phyloP scores from a whole-genome alignment of 495 filamentous ascomycete genomes.

The Articulospora tetracladia region DNA sequence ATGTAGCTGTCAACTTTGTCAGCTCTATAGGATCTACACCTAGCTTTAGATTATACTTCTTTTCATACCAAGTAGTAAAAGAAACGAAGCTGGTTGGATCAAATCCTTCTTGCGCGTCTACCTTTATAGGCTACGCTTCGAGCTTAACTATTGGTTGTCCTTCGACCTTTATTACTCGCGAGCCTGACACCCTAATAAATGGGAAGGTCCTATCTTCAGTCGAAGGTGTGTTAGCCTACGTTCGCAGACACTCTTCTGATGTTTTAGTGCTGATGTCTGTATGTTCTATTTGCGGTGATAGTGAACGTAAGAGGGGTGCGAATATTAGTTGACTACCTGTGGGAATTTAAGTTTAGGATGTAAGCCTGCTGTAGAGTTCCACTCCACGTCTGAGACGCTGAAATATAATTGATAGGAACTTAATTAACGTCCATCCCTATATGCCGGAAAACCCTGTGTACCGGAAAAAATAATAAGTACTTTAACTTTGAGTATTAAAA shows the following conservation, averaged over 20 bases:
- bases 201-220: slow-evolving; percentile 17
- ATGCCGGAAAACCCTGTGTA: not conserved
- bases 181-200: slow-evolving; percentile 18
- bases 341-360: not conserved
- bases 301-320: not conserved
- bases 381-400: no score
- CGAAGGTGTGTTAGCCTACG: slow-evolving; percentile 6
- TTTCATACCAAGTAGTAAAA: slow-evolving; percentile 21
- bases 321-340: not conserved
- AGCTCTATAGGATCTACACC: slow-evolving; percentile 15
- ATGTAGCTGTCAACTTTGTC: slow-evolving; percentile 19
- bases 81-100: slow-evolving; percentile 20
- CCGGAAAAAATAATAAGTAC: not conserved
- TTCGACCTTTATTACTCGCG: slow-evolving; percentile 15
- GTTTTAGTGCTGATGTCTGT: not conserved
- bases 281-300: not conserved
- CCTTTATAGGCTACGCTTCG: slow-evolving; percentile 9
- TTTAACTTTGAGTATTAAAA: not conserved
- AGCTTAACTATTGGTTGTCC: slow-evolving; percentile 5
- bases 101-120: slow-evolving; percentile 20
- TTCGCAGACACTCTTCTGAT: no score
- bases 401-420: no score
- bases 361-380: not conserved
- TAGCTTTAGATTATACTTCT: slow-evolving; percentile 22
- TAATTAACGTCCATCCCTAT: slow-evolving; percentile 2